Evolutionary conservation across 306 rosid genomes (phyloP).

Genomic region (Aeschynomene evenia): DNA sequence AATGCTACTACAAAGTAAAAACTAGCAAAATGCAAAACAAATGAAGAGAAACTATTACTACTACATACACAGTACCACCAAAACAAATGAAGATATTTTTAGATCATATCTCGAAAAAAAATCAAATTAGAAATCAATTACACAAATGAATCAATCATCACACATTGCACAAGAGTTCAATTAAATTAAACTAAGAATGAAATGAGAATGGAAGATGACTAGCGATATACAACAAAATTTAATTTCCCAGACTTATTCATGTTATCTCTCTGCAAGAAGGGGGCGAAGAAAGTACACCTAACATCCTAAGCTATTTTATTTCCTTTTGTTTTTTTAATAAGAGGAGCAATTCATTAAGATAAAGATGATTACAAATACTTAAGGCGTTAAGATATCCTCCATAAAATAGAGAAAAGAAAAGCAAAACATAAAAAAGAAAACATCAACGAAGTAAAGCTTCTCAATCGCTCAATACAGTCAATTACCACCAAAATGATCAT

Average conservation of each 20-base stretch:
- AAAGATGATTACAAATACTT: neutral
- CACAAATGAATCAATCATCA: constrained; percentile 21
- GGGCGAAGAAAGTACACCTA: neutral
- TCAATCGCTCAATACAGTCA: neutral
- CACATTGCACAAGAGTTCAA: neutral
- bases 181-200: neutral
- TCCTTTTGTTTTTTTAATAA: neutral
- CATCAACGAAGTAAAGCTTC: neutral
- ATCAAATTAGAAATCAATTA: too few relatives aligned
- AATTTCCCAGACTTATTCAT: constrained; percentile 9
- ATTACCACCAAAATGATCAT: too few relatives aligned
- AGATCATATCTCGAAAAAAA: too few relatives aligned
- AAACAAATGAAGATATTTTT: too few relatives aligned
- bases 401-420: neutral
- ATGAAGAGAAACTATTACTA: too few relatives aligned
- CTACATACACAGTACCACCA: too few relatives aligned
- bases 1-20: too few relatives aligned
- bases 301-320: neutral
- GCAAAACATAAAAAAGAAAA: neutral
- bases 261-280: neutral
- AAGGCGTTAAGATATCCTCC: neutral
- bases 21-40: too few relatives aligned
- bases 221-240: neutral
- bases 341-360: neutral
- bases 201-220: neutral